phyloP scores from a whole-genome alignment of 805 yeast species.

The Wickerhamia fluorescens region DNA sequence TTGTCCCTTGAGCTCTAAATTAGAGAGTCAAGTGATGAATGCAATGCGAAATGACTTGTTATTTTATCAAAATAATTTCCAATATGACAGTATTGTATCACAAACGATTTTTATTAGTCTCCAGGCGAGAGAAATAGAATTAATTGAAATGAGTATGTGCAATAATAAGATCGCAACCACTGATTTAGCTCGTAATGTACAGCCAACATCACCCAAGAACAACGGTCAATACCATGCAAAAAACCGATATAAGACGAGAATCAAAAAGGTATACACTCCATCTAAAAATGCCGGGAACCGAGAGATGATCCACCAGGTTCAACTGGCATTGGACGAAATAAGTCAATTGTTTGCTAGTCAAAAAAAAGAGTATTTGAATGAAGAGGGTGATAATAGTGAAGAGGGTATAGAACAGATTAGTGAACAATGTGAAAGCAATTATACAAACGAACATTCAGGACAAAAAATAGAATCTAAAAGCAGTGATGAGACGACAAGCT shows the following conservation, averaged over 20 bases:
- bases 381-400: too few relatives aligned
- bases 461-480: too few relatives aligned
- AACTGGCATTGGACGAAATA: slow-evolving; percentile 21
- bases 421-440: background rate
- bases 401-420: too few relatives aligned
- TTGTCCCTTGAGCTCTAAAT: slow-evolving; percentile 43
- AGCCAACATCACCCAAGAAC: background rate
- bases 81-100: slow-evolving; percentile 23
- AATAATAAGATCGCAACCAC: too few relatives aligned
- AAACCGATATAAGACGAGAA: slow-evolving; percentile 26
- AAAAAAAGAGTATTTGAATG: slow-evolving; percentile 1
- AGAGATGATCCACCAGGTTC: slow-evolving; percentile 20
- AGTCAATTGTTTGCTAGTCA: slow-evolving; percentile 12
- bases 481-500: too few relatives aligned
- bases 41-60: slow-evolving; percentile 50
- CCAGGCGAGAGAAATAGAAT: slow-evolving; percentile 38
- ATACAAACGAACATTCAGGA: too few relatives aligned
- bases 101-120: slow-evolving; percentile 37
- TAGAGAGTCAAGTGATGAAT: slow-evolving; percentile 41
- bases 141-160: slow-evolving; percentile 29
- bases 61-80: slow-evolving; percentile 32
- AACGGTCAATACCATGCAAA: slow-evolving; percentile 1
- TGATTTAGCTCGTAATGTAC: background rate
- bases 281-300: slow-evolving; percentile 25
- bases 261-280: slow-evolving; percentile 31